Base-by-base conservation (phyloP, 371 early-diverging fungal species). In the Catenaria anguillulae region DNA sequence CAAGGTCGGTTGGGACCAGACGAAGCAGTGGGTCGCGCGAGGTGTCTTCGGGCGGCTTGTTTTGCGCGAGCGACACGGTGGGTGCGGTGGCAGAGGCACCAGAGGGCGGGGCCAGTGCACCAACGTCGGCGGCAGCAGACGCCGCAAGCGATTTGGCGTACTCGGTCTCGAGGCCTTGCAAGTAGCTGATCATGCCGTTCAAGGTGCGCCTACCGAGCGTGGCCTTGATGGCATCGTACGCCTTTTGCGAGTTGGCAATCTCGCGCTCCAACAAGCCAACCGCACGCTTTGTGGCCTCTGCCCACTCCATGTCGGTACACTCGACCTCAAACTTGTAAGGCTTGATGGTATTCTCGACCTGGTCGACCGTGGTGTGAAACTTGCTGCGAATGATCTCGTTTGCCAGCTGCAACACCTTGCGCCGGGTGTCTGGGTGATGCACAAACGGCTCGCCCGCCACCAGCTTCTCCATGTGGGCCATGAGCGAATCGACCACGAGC, bases 311-410 rank as follows among this genome's bases (percentile, higher is more conserved):
- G 33, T 89, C 88, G 17, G 88, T 85, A 56, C 89, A 84, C 64
- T 96, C 95, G 5, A 93, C 88, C 74, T 96, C 97, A 64, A 88
- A 90, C 75, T 97, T 97, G 79, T 84, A 94, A 4, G 97, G 98
- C 72, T 96, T 96, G 73, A 97, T 92, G 12, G 94, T 91, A 72
- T 95, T 96, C 68, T 97, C 98, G 10, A 97, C 96, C 73, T 93
- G 94, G 66, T 96, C 97, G 15, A 92, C 86, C 0, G 90, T 87
- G 2, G 87, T 75, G 58, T 87, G 80, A 70, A 88, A 90, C 62
- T 93, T 90, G 59, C 76, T 75, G 40, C 89, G 82, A 66, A 97
- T 63, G 48, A 94, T 84, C 46, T 87, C 89, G 61, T 84, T 81
- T 12, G 85, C 84, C 66, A 92, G 88, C 55, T 82, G 78, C 68